Evolutionary conservation across 495 filamentous ascomycete species (phyloP), one percentile per base, ranked within the genome.

Genomic region (Niebla homalea): DNA sequence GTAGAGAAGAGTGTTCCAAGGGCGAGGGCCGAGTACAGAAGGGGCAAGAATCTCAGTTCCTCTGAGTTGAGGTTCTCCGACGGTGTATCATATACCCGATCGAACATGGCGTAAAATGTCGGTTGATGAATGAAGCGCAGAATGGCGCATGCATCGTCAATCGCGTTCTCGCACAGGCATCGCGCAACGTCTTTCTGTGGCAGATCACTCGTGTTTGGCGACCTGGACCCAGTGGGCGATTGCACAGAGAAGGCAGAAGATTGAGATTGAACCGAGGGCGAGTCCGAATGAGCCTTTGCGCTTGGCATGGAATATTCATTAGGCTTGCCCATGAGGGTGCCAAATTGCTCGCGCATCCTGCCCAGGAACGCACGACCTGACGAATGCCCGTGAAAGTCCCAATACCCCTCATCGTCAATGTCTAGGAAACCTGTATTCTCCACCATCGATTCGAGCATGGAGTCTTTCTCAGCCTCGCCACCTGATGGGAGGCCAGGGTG

Each of bases 321-420:
- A 4, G 49, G 29, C 7, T 68, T 68, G 21, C 78, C 78, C 32
- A 78, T 66, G 16, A 83, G 55, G 42, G 85, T 73, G n/a, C 87
- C 79, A 51, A 94, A 82, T 61, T 95, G 85, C 57, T 88, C 85
- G 51, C 87, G 80, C 74, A 98, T 79, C 36, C 85, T 78, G 54
- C 77, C 73, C 45, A 95, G 73, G 65, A 94, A 97, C 51, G 87
- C 83, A 42, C 90, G 72, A 0, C 92, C 89, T 4, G 92, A 98
- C 0, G 90, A 95, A 51, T 86, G 86, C 37, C 92, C 92, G 60
- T 92, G 85, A 57, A 94, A 98, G 61, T 96, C 92, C 81, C 86
- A 94, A 56, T 94, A 76, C 18, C 90, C 90, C 55, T 80, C 76
- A 55, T 98, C 92, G 62, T 94, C 89, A 16, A 95, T 72, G 59